These are phyloP conservation scores for Mortierella hygrophila DNA, from an alignment of 192 early-diverging fungal species.

Conservation along the genomic window DNA sequence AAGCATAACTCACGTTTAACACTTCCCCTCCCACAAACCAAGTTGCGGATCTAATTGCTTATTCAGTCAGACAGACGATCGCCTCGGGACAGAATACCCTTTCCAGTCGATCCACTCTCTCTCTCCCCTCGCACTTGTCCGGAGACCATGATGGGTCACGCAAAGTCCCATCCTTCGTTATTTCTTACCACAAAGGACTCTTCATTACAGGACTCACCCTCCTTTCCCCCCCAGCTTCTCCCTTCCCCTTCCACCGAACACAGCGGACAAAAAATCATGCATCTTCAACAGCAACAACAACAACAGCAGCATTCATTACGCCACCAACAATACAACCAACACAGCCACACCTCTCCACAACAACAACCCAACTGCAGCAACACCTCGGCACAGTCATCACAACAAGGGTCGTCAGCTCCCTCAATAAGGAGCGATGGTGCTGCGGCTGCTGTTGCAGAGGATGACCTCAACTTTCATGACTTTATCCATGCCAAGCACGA, in stretches of 20 bases:
- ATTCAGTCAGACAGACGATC: not conserved
- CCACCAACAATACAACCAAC: slow-evolving; percentile 7
- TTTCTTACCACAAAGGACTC: slow-evolving; percentile 9
- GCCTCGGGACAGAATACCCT: not conserved
- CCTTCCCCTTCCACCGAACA: not conserved
- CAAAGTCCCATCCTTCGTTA: not conserved
- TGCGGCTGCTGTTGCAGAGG: slow-evolving; percentile 22
- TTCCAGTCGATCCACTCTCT: not conserved
- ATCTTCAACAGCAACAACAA: not conserved
- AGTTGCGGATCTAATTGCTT: not conserved
- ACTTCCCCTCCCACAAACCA: not conserved
- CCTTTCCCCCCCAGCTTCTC: not conserved
- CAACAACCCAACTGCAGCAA: not conserved
- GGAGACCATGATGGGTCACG: slow-evolving; percentile 5
- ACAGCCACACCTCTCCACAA: slow-evolving; percentile 1
- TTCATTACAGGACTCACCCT: not conserved
- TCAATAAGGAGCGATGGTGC: slow-evolving; percentile 1
- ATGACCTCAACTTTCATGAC: slow-evolving; percentile 47
- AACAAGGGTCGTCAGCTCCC: not conserved
- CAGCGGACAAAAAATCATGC: not conserved
- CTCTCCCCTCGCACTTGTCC: not conserved
- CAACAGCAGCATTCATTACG: not conserved
- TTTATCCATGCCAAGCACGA: slow-evolving; percentile 51
- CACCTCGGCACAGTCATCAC: not conserved
- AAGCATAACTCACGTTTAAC: not conserved